Evolutionary conservation across 169 alveolate genomes (phyloP), one percentile per base, ranked within the genome.

Genomic region (Plasmodium malariae): DNA sequence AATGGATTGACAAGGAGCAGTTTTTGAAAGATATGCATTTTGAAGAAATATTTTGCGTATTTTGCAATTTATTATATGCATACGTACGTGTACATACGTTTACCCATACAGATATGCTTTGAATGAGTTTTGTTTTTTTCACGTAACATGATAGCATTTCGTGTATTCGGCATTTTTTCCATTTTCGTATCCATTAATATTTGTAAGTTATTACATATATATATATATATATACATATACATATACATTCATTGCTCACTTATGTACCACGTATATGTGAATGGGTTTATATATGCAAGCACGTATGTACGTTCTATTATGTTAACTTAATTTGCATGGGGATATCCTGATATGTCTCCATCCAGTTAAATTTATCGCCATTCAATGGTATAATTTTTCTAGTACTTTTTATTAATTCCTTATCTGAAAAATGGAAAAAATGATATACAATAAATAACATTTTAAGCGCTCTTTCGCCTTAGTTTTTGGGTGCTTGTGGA

Each of bases 331-430:
- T 80, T 63, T 80, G 90, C 45, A 21, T 40, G 17, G 90, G 72
- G 26, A 80, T 65, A 55, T 80, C 83, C 26, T 80, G 65, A 71
- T 80, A 65, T 55, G 78, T 80, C 28, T 54, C 80, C 63, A 28
- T 80, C 90, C 90, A 80, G 34, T 80, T 40, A 80, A 80, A 80
- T 32, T 80, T 80, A 28, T 80, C 83, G 1, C 90, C 90, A 51
- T 63, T 80, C 28, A 80, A 67, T 7, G 90, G 90, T 67, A 80
- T 80, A 49, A 80, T 80, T 65, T 54, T 65, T 24, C 90, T 34
- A 17, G 83, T 67, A 28, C 37, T 80, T 43, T 80, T 80, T 17
- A 80, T 59, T 55, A 80, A 40, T 24, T 48, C 34, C 28, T 45
- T 67, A 51, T 54, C 90, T 80, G 71, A 45, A 80, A 21, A 37